These are phyloP conservation scores for Colletotrichum limetticola DNA, from an alignment of 2,329 filamentous ascomycete species.

Conservation along the genomic window DNA sequence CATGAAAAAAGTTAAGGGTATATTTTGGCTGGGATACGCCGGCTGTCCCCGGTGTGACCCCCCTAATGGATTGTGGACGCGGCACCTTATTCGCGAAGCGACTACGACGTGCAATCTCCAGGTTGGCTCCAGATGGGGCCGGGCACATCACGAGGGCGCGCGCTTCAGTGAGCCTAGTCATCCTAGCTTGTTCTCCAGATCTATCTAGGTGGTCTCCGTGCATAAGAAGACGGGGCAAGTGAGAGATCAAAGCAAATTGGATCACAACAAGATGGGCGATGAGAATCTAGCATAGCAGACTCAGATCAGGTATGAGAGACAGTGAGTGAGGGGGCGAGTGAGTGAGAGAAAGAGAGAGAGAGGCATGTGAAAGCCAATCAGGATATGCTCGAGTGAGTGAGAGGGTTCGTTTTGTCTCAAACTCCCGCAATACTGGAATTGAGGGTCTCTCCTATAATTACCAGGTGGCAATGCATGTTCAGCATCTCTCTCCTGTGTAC, in stretches of 20 bases:
- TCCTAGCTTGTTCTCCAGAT: not conserved
- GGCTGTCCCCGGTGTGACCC: conserved; percentile 14
- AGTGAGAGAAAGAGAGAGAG: not conserved
- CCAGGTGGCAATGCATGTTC: not conserved
- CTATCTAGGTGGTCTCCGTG: not conserved
- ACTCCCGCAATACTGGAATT: conserved; percentile 24
- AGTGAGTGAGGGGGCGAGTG: conserved; percentile 10
- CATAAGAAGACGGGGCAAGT: not conserved
- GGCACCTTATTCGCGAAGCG: not conserved
- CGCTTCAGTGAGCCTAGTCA: not conserved
- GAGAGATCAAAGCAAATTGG: not conserved
- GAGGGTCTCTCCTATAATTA: conserved; percentile 9
- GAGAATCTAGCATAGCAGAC: not conserved
- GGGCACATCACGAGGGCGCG: conserved; percentile 26
- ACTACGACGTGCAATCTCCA: conserved; percentile 10
- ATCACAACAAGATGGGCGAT: not conserved
- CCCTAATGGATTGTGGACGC: not conserved
- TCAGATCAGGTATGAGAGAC: not conserved
- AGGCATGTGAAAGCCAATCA: conserved; percentile 27
- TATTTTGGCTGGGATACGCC: conserved; percentile 18
- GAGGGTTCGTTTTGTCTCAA: conserved; percentile 13
- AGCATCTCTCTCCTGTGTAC: no score
- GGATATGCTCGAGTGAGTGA: not conserved
- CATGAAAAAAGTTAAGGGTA: not conserved
- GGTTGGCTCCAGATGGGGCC: conserved; percentile 11